Evolutionary conservation across 768 basidiomycete genomes (phyloP), one percentile per base, ranked within the genome.

Genomic region (Pulveroboletus frians): DNA sequence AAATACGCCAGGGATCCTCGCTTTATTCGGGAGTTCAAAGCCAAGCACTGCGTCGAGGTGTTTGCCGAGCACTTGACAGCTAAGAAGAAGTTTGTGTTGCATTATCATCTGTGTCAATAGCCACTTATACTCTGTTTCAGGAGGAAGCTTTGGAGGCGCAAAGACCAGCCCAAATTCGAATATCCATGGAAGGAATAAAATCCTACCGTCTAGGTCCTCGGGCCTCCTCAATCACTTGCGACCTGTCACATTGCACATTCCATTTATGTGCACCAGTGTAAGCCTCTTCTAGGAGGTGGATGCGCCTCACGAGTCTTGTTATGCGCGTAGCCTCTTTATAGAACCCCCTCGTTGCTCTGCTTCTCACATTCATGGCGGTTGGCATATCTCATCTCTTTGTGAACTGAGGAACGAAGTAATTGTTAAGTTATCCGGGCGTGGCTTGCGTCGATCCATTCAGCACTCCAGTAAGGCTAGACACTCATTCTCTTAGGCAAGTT

Each of bases 11-110:
- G 91, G 93, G 95, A 98, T 63, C 95, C 95, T 21, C 84, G 88
- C 0, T 98, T 95, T 70, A 93, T 97, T 58, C 85, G 92, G 27
- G 82, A 87, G 60, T 98, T 95, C 77, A 98, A 94, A 70, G 68
- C 77, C 3, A 77, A 91, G 60, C 56, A 95, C 59, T 91, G 89
- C 58, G 60, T 86, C 7, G 93, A 97, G 61, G 81, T 93, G 3
- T 96, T 85, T 64, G 90, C 73, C 0, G 92, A 95, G 63, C 85
- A 98, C 61, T 43, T 83, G 0, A 74, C 81, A 0, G 91, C 85
- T 9, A 95, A 94, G 75, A 90, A 85, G 70, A 97, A 95, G 94
- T 95, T 57, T 31, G 90, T 76, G 6, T 20, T 31, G 1, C 21
- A 26, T 15, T 20, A 26, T 27, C 9, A n/a, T 14, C 11, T 18